Evolutionary conservation across 164 flowering plant genomes (phyloP), one percentile per base, ranked within the genome.

Genomic region (Protea cynaroides): DNA sequence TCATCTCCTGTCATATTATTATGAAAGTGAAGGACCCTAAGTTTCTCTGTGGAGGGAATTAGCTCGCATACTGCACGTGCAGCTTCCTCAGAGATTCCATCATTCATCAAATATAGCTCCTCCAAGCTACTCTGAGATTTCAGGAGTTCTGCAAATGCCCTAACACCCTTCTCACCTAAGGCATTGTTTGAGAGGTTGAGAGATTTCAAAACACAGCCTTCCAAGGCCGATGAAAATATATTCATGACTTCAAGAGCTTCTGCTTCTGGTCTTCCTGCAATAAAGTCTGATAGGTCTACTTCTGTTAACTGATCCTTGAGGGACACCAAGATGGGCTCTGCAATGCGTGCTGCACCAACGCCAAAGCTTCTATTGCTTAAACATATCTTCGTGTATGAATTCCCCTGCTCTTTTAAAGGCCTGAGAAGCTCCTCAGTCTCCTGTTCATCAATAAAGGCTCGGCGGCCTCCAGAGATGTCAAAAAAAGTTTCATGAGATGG

Each of bases 1-100:
- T 92, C 90, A 76, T 92, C 98, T 53, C 95, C 98, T 0, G 95
- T 92, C 98, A 92, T 92, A 60, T 92, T 92, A 68, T 90, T 89
- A 66, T 88, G 95, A 71, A 92, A 92, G 18, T 86, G 95, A 64
- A 92, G 90, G 56, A 91, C 69, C 69, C 40, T 85, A 36, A 94
- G 88, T 60, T 82, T 83, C 71, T 84, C 90, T 14, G 92, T 89
- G 18, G 94, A 88, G 37, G 96, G 90, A 69, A 94, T 71, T 58
- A 91, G 67, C 74, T 91, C 94, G 56, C 75, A 77, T 23, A 94
- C 89, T 50, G 99, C 97, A 65, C 50, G 72, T 14, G 97, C 99
- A 68, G 99, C 99, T 73, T 88, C 97, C 77, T 89, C 85, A 7
- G 97, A 91, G 58, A 94, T 94, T 38, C 99, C 99, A 76, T 85